Evolutionary conservation across 768 basidiomycete species (phyloP).

Genomic region (Erythrobasidium yunnanense): DNA sequence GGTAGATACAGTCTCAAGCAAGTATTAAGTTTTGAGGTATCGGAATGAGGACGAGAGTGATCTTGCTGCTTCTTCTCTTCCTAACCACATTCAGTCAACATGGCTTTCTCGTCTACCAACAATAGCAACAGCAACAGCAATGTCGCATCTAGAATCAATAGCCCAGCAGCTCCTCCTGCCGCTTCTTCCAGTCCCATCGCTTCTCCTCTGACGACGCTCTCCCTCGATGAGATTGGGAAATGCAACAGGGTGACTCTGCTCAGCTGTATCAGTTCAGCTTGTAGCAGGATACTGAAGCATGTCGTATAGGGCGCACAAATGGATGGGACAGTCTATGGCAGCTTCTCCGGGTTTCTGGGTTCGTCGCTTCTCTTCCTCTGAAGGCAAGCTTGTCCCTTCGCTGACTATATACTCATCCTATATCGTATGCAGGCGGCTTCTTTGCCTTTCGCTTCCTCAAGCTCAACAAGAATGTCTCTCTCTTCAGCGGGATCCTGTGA

Average conservation of each 20-base stretch:
- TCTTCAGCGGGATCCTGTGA: constrained; percentile 16
- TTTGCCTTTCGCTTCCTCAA: constrained; percentile 21
- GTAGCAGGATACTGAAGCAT: no score
- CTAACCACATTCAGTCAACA: no score
- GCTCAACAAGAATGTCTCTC: constrained; percentile 23
- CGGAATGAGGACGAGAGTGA: no score
- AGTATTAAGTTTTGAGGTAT: no score
- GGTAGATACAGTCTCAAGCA: no score
- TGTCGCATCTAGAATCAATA: no score
- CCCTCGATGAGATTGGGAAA: neutral
- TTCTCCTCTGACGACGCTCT: neutral
- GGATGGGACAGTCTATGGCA: constrained; percentile 15
- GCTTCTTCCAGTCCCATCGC: neutral
- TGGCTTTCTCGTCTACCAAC: no score
- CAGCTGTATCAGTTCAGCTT: neutral
- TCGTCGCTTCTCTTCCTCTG: neutral
- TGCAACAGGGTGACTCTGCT: neutral
- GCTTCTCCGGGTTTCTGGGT: constrained; percentile 11
- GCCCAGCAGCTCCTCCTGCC: no score
- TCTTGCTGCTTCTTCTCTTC: no score
- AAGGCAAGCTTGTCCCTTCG: neutral
- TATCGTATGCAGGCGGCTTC: constrained; percentile 1
- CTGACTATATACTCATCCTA: neutral
- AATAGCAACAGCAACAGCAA: no score
- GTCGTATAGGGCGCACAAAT: neutral